Percentiles rank a stretch among this genome's conserved stretches.
phyloP scores from a whole-genome alignment of 768 basidiomycete species.

The Lactifluus echinatus region DNA sequence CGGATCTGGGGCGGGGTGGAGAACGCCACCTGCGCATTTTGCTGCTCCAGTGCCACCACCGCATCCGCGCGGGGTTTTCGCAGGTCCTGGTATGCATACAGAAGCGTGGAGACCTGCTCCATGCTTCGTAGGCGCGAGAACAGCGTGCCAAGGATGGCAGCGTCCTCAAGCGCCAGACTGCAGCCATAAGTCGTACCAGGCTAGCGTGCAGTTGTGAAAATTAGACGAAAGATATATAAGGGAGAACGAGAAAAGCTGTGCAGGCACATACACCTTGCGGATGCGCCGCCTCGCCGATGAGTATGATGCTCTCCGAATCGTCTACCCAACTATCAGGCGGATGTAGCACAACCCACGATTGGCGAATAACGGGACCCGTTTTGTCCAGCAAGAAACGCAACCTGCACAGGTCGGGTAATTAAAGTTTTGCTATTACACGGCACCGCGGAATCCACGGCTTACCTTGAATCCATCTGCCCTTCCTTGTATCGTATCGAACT shows the following conservation, averaged over 20 bases:
- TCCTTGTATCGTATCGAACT: slow-evolving; percentile 8
- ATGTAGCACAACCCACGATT: slow-evolving; percentile 31
- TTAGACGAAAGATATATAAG: background rate
- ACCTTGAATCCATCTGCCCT: slow-evolving; percentile 13
- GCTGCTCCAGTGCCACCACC: background rate
- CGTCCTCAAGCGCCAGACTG: slow-evolving; percentile 24
- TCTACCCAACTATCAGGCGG: slow-evolving; percentile 34
- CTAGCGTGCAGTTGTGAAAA: slow-evolving; percentile 12
- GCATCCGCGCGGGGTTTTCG: slow-evolving; percentile 21
- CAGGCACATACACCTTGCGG: slow-evolving; percentile 24
- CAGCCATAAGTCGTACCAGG: slow-evolving; percentile 31
- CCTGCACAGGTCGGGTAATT: background rate
- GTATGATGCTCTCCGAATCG: slow-evolving; percentile 27
- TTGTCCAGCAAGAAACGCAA: slow-evolving; percentile 15
- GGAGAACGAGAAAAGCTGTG: background rate
- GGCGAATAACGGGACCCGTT: slow-evolving; percentile 3
- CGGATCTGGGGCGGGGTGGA: slow-evolving; percentile 1
- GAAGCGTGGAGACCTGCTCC: slow-evolving; percentile 22
- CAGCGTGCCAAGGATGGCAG: slow-evolving; percentile 25
- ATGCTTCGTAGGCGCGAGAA: slow-evolving; percentile 23
- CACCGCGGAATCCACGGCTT: background rate
- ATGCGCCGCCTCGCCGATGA: slow-evolving; percentile 33
- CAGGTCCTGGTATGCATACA: slow-evolving; percentile 25
- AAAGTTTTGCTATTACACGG: background rate
- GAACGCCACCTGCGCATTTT: background rate